Evolutionary conservation across 2,329 filamentous ascomycete genomes (phyloP).

Genomic region (Blastomyces parvus): DNA sequence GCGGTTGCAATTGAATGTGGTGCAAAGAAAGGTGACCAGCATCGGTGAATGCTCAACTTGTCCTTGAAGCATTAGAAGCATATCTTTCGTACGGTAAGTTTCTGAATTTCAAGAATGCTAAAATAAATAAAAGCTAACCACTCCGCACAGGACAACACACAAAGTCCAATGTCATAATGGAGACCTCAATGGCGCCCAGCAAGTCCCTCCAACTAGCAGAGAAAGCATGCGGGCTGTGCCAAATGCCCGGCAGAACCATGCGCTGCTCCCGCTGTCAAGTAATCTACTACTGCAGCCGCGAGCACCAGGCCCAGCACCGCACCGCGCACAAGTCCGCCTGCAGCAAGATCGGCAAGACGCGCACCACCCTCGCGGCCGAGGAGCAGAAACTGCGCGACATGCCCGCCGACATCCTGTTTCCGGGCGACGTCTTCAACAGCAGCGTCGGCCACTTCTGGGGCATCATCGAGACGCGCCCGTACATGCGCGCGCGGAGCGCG

Average conservation of each 20-base stretch:
- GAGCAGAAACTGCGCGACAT: constrained; percentile 32
- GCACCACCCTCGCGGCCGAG: constrained; percentile 24
- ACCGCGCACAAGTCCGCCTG: constrained; percentile 35
- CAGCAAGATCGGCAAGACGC: constrained; percentile 28
- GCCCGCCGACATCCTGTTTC: constrained; percentile 20
- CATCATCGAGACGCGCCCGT: constrained; percentile 34
- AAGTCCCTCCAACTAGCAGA: neutral
- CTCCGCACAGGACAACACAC: neutral
- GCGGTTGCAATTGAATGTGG: too few species aligned
- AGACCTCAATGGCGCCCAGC: neutral
- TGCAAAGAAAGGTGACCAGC: too few species aligned
- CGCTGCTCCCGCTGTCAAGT: constrained; percentile 38
- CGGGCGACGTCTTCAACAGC: constrained; percentile 32
- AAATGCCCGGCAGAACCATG: constrained; percentile 23
- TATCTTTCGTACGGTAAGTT: too few species aligned
- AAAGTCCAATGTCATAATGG: too few species aligned
- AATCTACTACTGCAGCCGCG: constrained; percentile 38
- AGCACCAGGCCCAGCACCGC: constrained; percentile 36
- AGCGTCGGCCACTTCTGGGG: constrained; percentile 38
- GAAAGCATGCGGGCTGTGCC: constrained; percentile 20
- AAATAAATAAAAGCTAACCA: neutral
- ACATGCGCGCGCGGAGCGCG: constrained; percentile 34
- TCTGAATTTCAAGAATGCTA: too few species aligned
- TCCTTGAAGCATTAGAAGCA: too few species aligned
- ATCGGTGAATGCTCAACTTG: too few species aligned